Evolutionary conservation across 2,329 filamentous ascomycete species (phyloP).

Genomic region (Drechslera avenae): DNA sequence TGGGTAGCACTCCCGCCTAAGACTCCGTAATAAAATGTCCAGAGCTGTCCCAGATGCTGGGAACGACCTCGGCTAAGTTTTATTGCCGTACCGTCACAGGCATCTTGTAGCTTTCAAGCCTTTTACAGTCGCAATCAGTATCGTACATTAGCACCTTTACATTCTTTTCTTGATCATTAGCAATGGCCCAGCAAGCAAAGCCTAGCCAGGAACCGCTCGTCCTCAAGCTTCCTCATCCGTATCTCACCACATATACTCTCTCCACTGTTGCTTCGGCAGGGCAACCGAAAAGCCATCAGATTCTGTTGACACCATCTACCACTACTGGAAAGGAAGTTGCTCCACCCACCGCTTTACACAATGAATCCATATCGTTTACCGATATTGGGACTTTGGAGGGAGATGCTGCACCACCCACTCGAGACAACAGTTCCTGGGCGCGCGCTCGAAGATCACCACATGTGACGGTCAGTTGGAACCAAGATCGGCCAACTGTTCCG

Average conservation of each 20-base stretch:
- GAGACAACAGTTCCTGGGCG: constrained; percentile 51
- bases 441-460: constrained; percentile 53
- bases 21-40: constrained; percentile 25
- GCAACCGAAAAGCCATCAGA: constrained; percentile 27
- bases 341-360: constrained; percentile 36
- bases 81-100: constrained; percentile 6
- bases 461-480: constrained; percentile 51
- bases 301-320: constrained; percentile 26
- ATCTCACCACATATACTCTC: constrained; percentile 44
- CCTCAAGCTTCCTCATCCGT: constrained; percentile 47
- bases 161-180: background rate
- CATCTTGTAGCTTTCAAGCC: constrained; percentile 15
- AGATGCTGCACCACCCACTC: constrained; percentile 31
- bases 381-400: constrained; percentile 33
- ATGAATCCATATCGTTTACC: constrained; percentile 36
- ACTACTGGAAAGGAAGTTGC: constrained; percentile 25
- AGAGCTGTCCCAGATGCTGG: constrained; percentile 14
- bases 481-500: constrained; percentile 48
- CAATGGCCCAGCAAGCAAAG: constrained; percentile 31
- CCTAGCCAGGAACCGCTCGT: constrained; percentile 29
- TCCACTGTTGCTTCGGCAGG: constrained; percentile 29
- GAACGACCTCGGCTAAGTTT: constrained; percentile 36
- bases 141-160: constrained; percentile 7
- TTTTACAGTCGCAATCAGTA: constrained; percentile 10
- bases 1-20: constrained; percentile 31